A percentile compares a stretch with the other conserved stretches of the same genome.
phyloP scores from a whole-genome alignment of 148 eudicot species.

The Euryodendron excelsum region DNA sequence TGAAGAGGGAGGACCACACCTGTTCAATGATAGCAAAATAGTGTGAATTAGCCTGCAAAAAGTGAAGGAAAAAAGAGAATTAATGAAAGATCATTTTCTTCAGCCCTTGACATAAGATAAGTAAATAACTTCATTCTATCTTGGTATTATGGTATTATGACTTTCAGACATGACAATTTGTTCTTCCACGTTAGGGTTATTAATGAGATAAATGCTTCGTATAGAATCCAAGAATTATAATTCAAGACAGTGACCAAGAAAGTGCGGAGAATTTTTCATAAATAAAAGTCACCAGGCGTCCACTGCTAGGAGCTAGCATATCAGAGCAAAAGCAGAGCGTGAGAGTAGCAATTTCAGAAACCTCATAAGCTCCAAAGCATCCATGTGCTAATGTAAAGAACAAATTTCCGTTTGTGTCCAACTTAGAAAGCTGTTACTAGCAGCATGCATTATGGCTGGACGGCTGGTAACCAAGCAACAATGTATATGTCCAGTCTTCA shows the following conservation, averaged over 20 bases:
- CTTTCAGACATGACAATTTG: background rate
- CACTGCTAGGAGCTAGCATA: background rate
- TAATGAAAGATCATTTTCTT: conserved; percentile 3
- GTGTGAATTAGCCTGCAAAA: conserved; percentile 98
- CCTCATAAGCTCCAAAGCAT: background rate
- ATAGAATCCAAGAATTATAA: background rate
- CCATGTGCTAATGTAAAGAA: conserved; percentile 2
- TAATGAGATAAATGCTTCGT: background rate
- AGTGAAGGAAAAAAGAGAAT: conserved; percentile 3
- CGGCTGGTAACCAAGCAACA: background rate
- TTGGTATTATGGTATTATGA: background rate
- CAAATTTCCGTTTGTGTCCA: background rate
- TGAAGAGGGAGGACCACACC: conserved; percentile 38
- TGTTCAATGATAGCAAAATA: conserved; percentile 94
- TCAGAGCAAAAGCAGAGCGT: background rate
- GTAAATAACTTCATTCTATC: background rate
- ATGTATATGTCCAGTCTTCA: background rate
- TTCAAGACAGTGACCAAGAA: background rate
- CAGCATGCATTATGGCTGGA: background rate
- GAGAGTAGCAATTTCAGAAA: background rate
- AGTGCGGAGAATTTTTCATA: background rate
- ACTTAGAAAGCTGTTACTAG: background rate
- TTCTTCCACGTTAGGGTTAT: background rate
- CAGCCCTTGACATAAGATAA: background rate
- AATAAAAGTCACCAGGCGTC: background rate